Percentiles rank a stretch among this genome's conserved stretches.
Evolutionary conservation across 495 filamentous ascomycete species (phyloP).

Genomic region (Aspergillus homomorphus): DNA sequence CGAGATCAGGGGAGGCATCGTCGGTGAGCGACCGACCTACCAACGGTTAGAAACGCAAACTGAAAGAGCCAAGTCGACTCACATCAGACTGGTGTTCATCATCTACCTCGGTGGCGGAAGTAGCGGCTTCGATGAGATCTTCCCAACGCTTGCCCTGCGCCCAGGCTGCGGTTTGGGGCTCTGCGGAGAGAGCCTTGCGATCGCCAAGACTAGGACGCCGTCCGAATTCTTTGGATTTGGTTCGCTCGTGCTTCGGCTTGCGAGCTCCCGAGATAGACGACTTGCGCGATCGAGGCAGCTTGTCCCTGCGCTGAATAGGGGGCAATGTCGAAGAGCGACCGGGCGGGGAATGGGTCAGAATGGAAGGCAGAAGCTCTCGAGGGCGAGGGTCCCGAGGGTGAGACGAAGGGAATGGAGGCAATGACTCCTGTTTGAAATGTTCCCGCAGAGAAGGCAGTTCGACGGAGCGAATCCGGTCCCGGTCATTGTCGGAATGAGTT

Average conservation of each 20-base stretch:
- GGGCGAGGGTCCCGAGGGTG: slow-evolving; percentile 64
- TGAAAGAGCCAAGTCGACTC: slow-evolving; percentile 12
- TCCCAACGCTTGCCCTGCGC: slow-evolving; percentile 88
- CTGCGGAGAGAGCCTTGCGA: slow-evolving; percentile 79
- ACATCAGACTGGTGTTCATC: slow-evolving; percentile 73
- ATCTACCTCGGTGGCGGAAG: slow-evolving; percentile 82
- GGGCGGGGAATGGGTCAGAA: slow-evolving; percentile 75
- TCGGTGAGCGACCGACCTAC: slow-evolving; percentile 63
- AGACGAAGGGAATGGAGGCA: slow-evolving; percentile 58
- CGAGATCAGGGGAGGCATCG: slow-evolving; percentile 42
- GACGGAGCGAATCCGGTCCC: slow-evolving; percentile 57
- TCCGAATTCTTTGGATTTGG: slow-evolving; percentile 64
- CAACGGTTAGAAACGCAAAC: slow-evolving; percentile 9
- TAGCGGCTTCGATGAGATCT: slow-evolving; percentile 87
- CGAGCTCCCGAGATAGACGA: slow-evolving; percentile 72
- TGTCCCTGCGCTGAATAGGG: slow-evolving; percentile 65
- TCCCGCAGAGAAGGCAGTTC: slow-evolving; percentile 72
- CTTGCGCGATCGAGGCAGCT: slow-evolving; percentile 71
- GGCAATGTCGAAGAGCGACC: slow-evolving; percentile 84
- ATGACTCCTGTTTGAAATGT: slow-evolving; percentile 68
- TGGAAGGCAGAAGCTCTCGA: slow-evolving; percentile 75
- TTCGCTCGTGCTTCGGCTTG: slow-evolving; percentile 71
- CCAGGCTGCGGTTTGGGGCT: slow-evolving; percentile 65
- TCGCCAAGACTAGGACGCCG: slow-evolving; percentile 69
- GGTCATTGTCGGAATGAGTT: slow-evolving; percentile 70